These are phyloP conservation scores for Thelephora aurantiotincta DNA, from an alignment of 768 basidiomycete species.

Conservation along the genomic window DNA sequence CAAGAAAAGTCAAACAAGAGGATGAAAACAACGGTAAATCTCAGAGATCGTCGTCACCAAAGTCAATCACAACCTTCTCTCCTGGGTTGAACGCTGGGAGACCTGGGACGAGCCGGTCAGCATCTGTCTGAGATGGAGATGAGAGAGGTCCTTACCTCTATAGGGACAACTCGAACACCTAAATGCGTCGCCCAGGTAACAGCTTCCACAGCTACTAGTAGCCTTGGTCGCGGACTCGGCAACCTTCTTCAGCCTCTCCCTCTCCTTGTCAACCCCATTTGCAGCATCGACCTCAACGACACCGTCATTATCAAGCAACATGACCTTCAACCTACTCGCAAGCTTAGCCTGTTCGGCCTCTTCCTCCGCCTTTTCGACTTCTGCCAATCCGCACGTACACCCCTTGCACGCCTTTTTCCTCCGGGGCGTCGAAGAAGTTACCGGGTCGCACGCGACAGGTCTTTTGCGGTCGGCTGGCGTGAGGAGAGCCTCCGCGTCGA, in stretches of 20 bases:
- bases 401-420: slow-evolving; percentile 90
- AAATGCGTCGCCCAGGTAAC: slow-evolving; percentile 97
- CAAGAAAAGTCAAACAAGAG: too few species aligned
- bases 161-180: slow-evolving; percentile 94
- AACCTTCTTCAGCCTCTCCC: slow-evolving; percentile 47
- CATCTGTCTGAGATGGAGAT: slow-evolving; percentile 3
- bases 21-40: too few species aligned
- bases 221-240: slow-evolving; percentile 69
- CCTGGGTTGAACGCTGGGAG: slow-evolving; percentile 97
- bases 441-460: slow-evolving; percentile 65
- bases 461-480: slow-evolving; percentile 72
- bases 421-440: slow-evolving; percentile 31
- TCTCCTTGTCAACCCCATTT: slow-evolving; percentile 48
- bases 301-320: slow-evolving; percentile 43
- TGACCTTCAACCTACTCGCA: slow-evolving; percentile 26
- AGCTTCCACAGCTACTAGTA: slow-evolving; percentile 94
- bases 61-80: slow-evolving; percentile 88
- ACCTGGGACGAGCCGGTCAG: slow-evolving; percentile 34
- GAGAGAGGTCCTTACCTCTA: slow-evolving; percentile 50
- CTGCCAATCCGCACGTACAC: slow-evolving; percentile 92
- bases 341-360: slow-evolving; percentile 20
- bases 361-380: slow-evolving; percentile 76
- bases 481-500: slow-evolving; percentile 74
- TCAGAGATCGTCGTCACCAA: slow-evolving; percentile 83
- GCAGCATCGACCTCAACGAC: slow-evolving; percentile 16